Conservation (phyloP, 257 asterid species). For the Solanum pennellii region DNA sequence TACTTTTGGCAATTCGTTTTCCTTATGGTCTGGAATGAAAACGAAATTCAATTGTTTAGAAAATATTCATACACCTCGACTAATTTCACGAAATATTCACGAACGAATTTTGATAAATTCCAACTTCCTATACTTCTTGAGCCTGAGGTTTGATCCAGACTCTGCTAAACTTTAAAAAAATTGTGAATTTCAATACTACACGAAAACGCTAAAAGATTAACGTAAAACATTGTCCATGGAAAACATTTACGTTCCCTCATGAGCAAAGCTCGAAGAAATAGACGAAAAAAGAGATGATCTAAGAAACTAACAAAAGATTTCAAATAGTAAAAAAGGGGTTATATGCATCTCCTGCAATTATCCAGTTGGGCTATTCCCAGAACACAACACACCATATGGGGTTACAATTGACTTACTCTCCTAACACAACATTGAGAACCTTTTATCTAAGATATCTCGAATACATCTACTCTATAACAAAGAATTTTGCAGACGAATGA, state of each 20-base stretch:
- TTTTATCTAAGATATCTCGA: background rate
- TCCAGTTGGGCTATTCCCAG: background rate
- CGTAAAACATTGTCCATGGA: background rate
- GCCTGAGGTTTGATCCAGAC: background rate
- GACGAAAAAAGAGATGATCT: background rate
- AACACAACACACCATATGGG: background rate
- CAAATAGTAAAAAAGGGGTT: background rate
- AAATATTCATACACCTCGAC: fast-evolving
- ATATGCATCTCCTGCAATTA: background rate
- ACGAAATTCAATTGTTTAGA: background rate
- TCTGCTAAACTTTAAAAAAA: background rate
- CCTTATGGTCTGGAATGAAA: background rate
- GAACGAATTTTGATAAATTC: too few species aligned
- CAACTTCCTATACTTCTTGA: background rate
- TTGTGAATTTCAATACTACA: background rate
- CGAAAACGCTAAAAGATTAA: background rate
- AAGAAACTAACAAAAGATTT: background rate
- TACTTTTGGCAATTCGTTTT: background rate
- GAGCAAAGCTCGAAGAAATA: background rate
- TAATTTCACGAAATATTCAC: too few species aligned
- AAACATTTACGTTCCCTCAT: background rate
- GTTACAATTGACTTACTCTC: background rate
- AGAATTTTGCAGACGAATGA: background rate
- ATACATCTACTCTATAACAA: background rate
- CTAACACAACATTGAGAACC: background rate